phyloP scores from a whole-genome alignment of 208 protist species.

The Leishmania amazonensis region DNA sequence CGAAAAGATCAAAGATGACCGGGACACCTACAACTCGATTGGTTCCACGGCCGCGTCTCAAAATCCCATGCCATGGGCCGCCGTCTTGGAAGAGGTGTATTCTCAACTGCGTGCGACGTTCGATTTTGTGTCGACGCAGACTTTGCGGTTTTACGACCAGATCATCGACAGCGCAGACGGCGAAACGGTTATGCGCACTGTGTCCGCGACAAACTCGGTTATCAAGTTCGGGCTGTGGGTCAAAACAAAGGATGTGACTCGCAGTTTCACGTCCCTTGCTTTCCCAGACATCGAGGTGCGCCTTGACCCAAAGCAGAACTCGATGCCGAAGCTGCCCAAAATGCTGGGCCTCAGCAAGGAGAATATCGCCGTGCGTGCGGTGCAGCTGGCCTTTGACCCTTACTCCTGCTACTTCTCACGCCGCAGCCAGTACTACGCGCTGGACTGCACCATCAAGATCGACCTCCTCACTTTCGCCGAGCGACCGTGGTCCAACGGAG shows the following conservation, averaged over 20 bases:
- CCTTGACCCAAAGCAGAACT: conserved; percentile 82
- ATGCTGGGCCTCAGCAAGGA: conserved; percentile 89
- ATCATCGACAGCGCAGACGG: conserved; percentile 76
- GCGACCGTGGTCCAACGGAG: conserved; percentile 62
- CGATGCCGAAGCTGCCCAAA: conserved; percentile 80
- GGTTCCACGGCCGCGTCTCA: conserved; percentile 11
- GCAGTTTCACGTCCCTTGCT: conserved; percentile 77
- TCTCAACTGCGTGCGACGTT: conserved; percentile 65
- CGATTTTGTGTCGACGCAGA: conserved; percentile 76
- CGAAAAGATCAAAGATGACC: conserved; percentile 62
- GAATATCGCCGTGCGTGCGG: conserved; percentile 85
- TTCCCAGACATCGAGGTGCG: conserved; percentile 82
- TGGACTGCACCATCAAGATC: conserved; percentile 87
- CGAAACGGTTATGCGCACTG: conserved; percentile 70
- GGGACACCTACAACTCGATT: conserved; percentile 32
- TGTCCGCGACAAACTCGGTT: conserved; percentile 53
- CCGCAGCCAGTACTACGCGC: conserved; percentile 76
- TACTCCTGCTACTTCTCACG: conserved; percentile 50
- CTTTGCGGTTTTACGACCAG: conserved; percentile 82
- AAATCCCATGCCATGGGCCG: conserved; percentile 16
- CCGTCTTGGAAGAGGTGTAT: conserved; percentile 59
- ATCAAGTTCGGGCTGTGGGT: conserved; percentile 92
- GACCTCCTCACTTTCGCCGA: conserved; percentile 85
- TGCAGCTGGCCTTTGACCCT: conserved; percentile 89
- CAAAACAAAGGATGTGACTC: conserved; percentile 86